These are phyloP conservation scores for Selaginella moellendorffii DNA, from an alignment of 75 land plant genomes.

Conservation along the genomic window DNA sequence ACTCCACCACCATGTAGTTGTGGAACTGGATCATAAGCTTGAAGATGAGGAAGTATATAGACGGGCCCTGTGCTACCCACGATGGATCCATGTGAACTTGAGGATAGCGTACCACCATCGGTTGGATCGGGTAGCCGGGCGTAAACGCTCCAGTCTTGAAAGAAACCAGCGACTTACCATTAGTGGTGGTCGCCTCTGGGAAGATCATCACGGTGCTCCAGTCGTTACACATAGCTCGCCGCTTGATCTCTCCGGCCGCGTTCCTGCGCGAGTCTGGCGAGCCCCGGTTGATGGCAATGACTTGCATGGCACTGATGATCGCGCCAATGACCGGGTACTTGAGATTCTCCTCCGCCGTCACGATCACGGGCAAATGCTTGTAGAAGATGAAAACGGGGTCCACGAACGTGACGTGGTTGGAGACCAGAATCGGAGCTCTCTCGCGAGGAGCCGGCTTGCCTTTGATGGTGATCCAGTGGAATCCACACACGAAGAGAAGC, in stretches of 20 bases:
- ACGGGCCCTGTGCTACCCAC: conserved; percentile 21
- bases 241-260: conserved; percentile 19
- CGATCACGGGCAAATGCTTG: conserved; percentile 23
- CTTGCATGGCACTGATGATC: conserved; percentile 21
- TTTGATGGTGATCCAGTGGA: conserved; percentile 14
- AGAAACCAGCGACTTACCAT: conserved; percentile 15
- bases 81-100: conserved; percentile 22
- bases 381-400: conserved; percentile 22
- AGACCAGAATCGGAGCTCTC: conserved; percentile 20
- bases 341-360: conserved; percentile 21
- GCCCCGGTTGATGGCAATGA: conserved; percentile 15
- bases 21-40: conserved; percentile 26
- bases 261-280: conserved; percentile 14
- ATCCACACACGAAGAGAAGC: conserved; percentile 16
- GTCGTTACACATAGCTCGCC: conserved; percentile 19
- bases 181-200: conserved; percentile 28
- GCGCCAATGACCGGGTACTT: conserved; percentile 13
- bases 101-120: conserved; percentile 20
- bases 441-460: conserved; percentile 21
- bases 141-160: conserved; percentile 25
- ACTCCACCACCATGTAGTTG: conserved; percentile 28
- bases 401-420: conserved; percentile 21
- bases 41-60: conserved; percentile 11
- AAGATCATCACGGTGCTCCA: conserved; percentile 26
- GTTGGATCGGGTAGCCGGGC: conserved; percentile 21